Percentiles rank a stretch among this genome's conserved stretches.
Evolutionary conservation across 75 land plant species (phyloP).

Genomic region (Sequoia sempervirens): DNA sequence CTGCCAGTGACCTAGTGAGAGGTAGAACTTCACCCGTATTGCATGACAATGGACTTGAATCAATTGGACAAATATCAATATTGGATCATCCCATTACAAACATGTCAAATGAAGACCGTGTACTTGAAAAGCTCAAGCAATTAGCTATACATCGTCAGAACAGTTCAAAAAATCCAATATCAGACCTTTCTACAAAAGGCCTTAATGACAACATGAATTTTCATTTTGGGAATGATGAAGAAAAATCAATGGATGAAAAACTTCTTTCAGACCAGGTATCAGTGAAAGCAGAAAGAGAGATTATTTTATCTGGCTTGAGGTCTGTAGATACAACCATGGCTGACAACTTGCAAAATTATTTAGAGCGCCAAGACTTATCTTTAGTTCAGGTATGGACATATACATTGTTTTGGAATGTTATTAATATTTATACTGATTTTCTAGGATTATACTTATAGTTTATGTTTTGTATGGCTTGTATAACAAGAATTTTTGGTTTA

Average conservation of each 20-base stretch:
- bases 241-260: background rate
- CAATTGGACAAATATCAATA: background rate
- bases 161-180: background rate
- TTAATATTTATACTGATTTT: background rate
- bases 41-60: background rate
- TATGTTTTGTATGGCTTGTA: background rate
- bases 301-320: background rate
- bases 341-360: background rate
- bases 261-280: background rate
- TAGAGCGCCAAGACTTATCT: background rate
- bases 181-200: background rate
- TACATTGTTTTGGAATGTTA: background rate
- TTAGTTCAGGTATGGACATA: background rate
- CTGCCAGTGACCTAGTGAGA: background rate
- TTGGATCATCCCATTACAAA: background rate
- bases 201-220: background rate
- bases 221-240: background rate
- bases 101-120: background rate
- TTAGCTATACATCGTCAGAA: background rate
- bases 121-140: conserved; percentile 1
- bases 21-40: background rate
- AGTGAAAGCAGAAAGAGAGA: background rate
- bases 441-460: background rate
- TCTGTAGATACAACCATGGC: background rate
- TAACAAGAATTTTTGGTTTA: background rate